phyloP scores from a whole-genome alignment of 495 filamentous ascomycete species.

The Xylona heveae region DNA sequence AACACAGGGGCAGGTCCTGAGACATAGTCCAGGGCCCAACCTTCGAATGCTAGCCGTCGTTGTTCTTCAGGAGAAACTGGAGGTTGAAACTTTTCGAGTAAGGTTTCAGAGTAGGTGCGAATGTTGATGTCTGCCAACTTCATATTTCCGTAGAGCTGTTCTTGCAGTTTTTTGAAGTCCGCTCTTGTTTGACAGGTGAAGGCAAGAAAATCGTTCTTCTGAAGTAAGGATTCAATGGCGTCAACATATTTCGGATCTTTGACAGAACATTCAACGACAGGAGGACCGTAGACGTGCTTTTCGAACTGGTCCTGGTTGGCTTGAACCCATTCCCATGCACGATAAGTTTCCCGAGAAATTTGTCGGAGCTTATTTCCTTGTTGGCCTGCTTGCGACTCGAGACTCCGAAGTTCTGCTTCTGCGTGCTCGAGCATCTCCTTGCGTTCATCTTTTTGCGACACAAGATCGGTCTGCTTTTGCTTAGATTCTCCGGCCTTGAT shows the following conservation, averaged over 20 bases:
- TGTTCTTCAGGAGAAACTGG: conserved; percentile 33
- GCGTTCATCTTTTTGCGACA: conserved; percentile 4
- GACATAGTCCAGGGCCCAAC: conserved; percentile 56
- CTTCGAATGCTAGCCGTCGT: conserved; percentile 43
- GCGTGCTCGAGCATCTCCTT: conserved; percentile 15
- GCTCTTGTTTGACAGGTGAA: conserved; percentile 54
- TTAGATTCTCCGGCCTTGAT: conserved; percentile 14
- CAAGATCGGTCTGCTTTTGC: conserved; percentile 11
- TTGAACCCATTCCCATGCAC: conserved; percentile 63
- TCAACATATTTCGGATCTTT: conserved; percentile 54
- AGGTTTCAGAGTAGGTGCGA: conserved; percentile 26
- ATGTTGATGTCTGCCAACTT: conserved; percentile 44
- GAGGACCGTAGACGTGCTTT: conserved; percentile 66
- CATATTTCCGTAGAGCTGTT: conserved; percentile 29
- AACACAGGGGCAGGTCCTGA: conserved; percentile 68
- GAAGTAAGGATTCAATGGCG: conserved; percentile 50
- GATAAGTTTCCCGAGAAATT: conserved; percentile 35
- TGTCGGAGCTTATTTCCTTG: conserved; percentile 38
- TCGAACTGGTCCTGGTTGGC: conserved; percentile 51
- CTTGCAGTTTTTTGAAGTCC: conserved; percentile 51
- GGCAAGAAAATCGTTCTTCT: conserved; percentile 36
- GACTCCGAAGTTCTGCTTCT: conserved; percentile 26
- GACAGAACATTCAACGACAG: conserved; percentile 61
- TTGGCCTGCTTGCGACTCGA: conserved; percentile 62
- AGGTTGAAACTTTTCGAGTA: conserved; percentile 28